Evolutionary conservation across 768 basidiomycete species (phyloP).

Genomic region (Mycena alexandri): DNA sequence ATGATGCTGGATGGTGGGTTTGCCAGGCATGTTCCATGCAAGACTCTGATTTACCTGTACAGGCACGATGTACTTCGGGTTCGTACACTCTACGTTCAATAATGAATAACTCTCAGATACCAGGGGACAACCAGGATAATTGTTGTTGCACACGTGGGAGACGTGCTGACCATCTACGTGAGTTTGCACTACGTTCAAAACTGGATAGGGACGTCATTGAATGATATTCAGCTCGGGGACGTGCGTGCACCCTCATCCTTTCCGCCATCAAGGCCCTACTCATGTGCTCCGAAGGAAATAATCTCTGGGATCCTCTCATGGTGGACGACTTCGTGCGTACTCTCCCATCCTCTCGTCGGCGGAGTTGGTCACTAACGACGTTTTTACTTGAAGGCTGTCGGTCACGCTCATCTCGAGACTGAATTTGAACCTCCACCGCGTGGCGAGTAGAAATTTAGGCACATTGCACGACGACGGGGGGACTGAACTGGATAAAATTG

Average conservation of each 20-base stretch:
- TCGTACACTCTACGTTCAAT: neutral
- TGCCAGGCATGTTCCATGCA: neutral
- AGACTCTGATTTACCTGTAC: neutral
- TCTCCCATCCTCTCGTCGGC: neutral
- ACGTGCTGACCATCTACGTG: neutral
- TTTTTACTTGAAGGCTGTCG: too few species aligned
- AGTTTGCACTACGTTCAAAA: too few species aligned
- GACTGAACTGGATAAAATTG: too few species aligned
- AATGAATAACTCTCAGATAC: neutral
- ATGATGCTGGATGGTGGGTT: neutral
- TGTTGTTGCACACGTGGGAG: neutral
- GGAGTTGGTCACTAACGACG: too few species aligned
- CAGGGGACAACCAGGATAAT: neutral
- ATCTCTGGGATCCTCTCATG: slow-evolving; percentile 32
- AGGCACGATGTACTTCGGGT: slow-evolving; percentile 5
- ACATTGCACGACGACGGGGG: too few species aligned
- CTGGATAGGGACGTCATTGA: too few species aligned
- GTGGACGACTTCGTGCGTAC: slow-evolving; percentile 32
- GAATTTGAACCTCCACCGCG: too few species aligned
- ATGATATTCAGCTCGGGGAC: too few species aligned
- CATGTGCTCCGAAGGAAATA: slow-evolving; percentile 12
- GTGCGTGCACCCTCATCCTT: too few species aligned
- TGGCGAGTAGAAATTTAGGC: too few species aligned
- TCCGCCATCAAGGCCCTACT: too few species aligned
- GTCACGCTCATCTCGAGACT: too few species aligned